Base-by-base conservation (phyloP, 2,329 filamentous ascomycete genomes). In the Neurospora sp. region DNA sequence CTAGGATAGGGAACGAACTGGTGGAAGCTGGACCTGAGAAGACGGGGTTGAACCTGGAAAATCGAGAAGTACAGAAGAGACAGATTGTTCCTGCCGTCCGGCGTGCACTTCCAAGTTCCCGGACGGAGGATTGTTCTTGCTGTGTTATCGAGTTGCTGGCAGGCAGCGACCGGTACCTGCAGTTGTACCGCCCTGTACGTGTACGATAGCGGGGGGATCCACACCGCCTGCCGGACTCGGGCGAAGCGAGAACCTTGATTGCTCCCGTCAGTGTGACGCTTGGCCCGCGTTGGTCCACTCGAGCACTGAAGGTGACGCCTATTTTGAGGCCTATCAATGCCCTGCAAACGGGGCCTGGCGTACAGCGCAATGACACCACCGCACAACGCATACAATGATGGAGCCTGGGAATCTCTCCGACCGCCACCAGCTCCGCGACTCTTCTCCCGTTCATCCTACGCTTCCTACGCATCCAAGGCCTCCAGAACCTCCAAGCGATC, bases 361-460 rank as follows among this genome's bases (percentile, higher is more conserved):
- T 62, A 36, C 52, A 62, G 52, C 52, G 28, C 52, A 62, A 62
- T 62, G 52, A 36, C 52, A 62, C 52, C 6, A 1, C 46, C 23
- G 52, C 52, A 62, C 28, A 62, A 62, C 52, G n/a, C n/a, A n/a
- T n/a, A n/a, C n/a, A n/a, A n/a, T n/a, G n/a, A n/a, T n/a, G n/a
- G n/a, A n/a, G n/a, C n/a, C n/a, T n/a, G 12, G 12, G 77, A 80
- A 67, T 77, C 72, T 74, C 73, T 74, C 76, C 74, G 77, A 71
- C 78, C 83, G 78, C 77, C 84, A 76, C 77, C 79, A 74, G 77
- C 82, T 78, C 75, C 81, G 74, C 80, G 83, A 74, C 82, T 83
- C 72, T 82, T 82, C 76, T 86, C 85, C 37, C 80, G 82, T 66
- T 79, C 85, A 46, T 86, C 84, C 57, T 78, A 82, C 76, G 78